Base-by-base conservation (phyloP, 495 filamentous ascomycete genomes). In the Friedmanniomyces endolithicus region DNA sequence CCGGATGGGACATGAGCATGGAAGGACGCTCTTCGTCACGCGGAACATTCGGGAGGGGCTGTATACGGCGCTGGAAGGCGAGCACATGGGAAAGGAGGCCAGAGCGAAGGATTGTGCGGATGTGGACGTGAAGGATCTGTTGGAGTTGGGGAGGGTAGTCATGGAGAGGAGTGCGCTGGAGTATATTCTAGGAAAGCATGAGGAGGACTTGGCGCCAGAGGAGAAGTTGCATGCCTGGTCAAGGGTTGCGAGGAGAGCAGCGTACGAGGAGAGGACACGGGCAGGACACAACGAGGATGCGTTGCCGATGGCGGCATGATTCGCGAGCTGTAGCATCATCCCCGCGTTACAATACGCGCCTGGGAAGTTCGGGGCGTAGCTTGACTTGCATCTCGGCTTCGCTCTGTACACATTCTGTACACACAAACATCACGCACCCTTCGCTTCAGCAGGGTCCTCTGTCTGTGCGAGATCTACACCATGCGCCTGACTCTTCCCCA, bases 81-180 rank as follows among this genome's bases (percentile, higher is more conserved):
- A 50, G 43, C 17, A 37, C 31, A 72, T 82, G 48, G 74, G 76
- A n/a, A 71, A 77, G 58, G 75, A 83, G 57, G 88, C 84, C 11
- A 78, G 78, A 54, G 80, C 82, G n/a, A 64, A 86, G 67, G 74
- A 77, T 58, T 72, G 79, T 53, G 69, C 68, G 14, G 86, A 95
- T 60, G 84, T 96, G 39, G 90, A 96, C 76, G 88, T 96, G 39
- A 96, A 95, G 76, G 84, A 95, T 70, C 68, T 96, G 55, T 65
- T 98, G 64, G 86, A 92, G 73, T 79, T 85, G 39, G 85, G 85
- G 40, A 77, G 87, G 55, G 71, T 96, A 60, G 80, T 96, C 49
- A 84, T 98, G 62, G 92, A 98, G 78, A 82, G 82, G 70, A 68
- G 70, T 54, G 90, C 88, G 41, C 72, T 98, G 69, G 78, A 83